Conservation (phyloP, 192 early-diverging fungal species). For the Rhizophlyctis rosea region DNA sequence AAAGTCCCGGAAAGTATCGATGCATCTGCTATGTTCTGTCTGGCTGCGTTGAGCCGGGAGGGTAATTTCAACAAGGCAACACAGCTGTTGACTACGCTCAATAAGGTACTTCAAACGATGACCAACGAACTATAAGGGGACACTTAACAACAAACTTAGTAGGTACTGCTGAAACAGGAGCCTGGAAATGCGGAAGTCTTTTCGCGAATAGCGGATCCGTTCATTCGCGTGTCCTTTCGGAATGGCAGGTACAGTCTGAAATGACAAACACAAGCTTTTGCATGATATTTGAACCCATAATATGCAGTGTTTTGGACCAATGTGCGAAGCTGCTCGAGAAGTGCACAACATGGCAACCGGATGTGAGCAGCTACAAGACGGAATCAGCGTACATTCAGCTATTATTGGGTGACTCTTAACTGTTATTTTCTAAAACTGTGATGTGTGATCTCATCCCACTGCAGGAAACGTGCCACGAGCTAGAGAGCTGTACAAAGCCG, state of each 20-base stretch:
- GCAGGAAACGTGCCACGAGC: slow-evolving; percentile 15
- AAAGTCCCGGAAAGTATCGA: slow-evolving; percentile 43
- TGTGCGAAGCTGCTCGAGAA: slow-evolving; percentile 30
- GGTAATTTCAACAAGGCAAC: slow-evolving; percentile 34
- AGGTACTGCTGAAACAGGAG: slow-evolving; percentile 37
- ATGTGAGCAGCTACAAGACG: slow-evolving; percentile 26
- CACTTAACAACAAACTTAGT: background rate
- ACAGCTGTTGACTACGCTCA: slow-evolving; percentile 32
- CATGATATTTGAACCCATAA: too few species aligned
- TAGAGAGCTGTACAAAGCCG: slow-evolving; percentile 21
- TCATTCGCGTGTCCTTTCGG: slow-evolving; percentile 40
- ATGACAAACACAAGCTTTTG: too few species aligned
- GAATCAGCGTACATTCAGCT: slow-evolving; percentile 45
- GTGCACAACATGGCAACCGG: slow-evolving; percentile 30
- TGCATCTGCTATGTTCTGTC: slow-evolving; percentile 30
- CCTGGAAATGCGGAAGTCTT: slow-evolving; percentile 36
- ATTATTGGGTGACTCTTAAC: slow-evolving; percentile 22
- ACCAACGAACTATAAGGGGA: background rate
- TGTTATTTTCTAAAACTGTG: background rate
- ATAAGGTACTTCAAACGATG: slow-evolving; percentile 16
- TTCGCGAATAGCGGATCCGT: slow-evolving; percentile 27
- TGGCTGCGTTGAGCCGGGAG: slow-evolving; percentile 41
- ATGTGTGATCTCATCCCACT: background rate
- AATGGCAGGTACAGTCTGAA: too few species aligned
- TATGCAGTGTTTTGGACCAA: slow-evolving; percentile 37